Evolutionary conservation across 139 green algal genomes (phyloP).

Genomic region (Gonium pectorale): DNA sequence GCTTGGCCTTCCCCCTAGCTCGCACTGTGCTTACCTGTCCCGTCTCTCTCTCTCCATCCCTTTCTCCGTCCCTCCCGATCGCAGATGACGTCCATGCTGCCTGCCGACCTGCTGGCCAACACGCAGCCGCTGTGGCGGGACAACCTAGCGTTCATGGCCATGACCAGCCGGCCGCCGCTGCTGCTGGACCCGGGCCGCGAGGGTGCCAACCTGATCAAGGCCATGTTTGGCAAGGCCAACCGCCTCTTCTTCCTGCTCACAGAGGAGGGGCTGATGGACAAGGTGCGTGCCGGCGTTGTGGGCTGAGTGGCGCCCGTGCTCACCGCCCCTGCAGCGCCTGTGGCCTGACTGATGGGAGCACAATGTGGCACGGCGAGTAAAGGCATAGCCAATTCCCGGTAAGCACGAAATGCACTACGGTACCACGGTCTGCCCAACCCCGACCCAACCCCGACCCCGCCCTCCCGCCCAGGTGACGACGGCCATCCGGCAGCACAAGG

Average conservation of each 20-base stretch:
- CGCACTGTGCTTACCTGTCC: too few relatives aligned
- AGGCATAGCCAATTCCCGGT: too few relatives aligned
- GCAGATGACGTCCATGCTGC: slow-evolving; percentile 30
- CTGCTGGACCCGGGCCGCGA: slow-evolving; percentile 44
- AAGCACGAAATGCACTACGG: too few relatives aligned
- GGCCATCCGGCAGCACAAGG: neutral
- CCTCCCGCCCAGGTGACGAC: neutral
- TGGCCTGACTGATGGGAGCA: too few relatives aligned
- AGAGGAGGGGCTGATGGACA: slow-evolving; percentile 42
- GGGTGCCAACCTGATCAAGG: slow-evolving; percentile 46
- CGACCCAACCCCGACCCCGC: neutral
- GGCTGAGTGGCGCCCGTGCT: too few relatives aligned
- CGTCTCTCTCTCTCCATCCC: neutral
- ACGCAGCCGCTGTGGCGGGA: slow-evolving; percentile 40
- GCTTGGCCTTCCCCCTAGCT: too few relatives aligned
- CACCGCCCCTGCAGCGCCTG: too few relatives aligned
- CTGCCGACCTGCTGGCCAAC: slow-evolving; percentile 26
- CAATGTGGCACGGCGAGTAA: too few relatives aligned
- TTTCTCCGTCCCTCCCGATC: neutral
- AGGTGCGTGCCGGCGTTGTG: too few relatives aligned
- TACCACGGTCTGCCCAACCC: too few relatives aligned
- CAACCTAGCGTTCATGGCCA: slow-evolving; percentile 34
- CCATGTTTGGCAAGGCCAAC: slow-evolving; percentile 38
- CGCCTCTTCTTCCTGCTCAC: slow-evolving; percentile 23
- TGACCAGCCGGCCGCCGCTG: slow-evolving; percentile 36